Base-by-base conservation (phyloP, 1,284 basidiomycete genomes). In the Rhodotorula sp. region DNA sequence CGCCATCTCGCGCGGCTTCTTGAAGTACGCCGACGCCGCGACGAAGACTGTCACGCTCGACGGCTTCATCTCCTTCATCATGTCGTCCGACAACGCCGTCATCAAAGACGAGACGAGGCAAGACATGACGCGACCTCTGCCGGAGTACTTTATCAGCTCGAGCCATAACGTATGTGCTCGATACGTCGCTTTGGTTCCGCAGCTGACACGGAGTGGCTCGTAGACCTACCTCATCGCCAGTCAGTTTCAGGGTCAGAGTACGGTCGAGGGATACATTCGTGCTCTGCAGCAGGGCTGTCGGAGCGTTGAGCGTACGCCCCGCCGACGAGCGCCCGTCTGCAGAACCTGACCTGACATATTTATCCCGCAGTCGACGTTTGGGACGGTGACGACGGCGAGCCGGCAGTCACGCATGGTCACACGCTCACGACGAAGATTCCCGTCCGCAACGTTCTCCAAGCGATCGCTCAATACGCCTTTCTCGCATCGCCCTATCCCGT, bases 201-300 rank as follows among this genome's bases (percentile, higher is more conserved):
- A 8, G 5, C 37, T 46, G 10, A n/a, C 11, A 11, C 3, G 2
- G 4, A 8, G 28, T 16, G 20, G 18, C 4, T 11, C 18, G 46
- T 51, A 78, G 78, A 99, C 96, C 0, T 99, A 99, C 77, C 87
- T 99, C 8, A 88, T 97, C 18, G 94, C 94, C 0, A 87, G 93
- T 75, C 96, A 99, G 78, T 88, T 96, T 67, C 87, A 94, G 15
- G 95, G 96, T 4, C 88, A 90, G 64, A 94, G 91, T 71, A 97
- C 95, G 0, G 88, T 95, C 51, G 95, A 98, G 78, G 95, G 95
- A 0, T 99, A 98, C 78, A 93, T 97, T 70, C 86, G 95, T 0
- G 94, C 94, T 0, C 83, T 99, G 53, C 83, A 96, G 59, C 90
- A 91, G 67, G 89, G 92, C 40, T 97, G 94, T 76, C 86, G 95